Evolutionary conservation across 345 rosid species (phyloP).

Genomic region (Eucalyptus marginata): DNA sequence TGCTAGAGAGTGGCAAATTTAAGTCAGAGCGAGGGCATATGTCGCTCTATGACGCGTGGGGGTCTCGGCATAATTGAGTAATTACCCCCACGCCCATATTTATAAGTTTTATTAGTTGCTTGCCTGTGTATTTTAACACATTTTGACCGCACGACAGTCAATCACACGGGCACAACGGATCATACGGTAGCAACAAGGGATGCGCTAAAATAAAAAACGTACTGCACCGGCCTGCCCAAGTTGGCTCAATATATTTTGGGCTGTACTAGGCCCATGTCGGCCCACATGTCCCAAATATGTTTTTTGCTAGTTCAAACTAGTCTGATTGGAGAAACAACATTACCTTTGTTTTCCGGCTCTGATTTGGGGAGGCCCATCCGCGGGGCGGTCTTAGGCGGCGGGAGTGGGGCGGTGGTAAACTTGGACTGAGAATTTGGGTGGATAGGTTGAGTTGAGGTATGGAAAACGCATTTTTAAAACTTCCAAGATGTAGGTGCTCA

Average conservation of each 20-base stretch:
- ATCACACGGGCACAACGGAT: background rate
- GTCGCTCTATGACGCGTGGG: background rate
- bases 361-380: background rate
- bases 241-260: background rate
- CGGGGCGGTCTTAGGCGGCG: background rate
- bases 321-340: background rate
- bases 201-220: background rate
- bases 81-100: background rate
- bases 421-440: background rate
- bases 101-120: background rate
- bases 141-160: background rate
- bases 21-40: background rate
- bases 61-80: background rate
- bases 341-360: background rate
- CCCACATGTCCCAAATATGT: background rate
- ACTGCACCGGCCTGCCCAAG: background rate
- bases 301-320: background rate
- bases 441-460: background rate
- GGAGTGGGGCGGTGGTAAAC: background rate
- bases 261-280: background rate
- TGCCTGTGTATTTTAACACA: background rate
- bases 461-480: background rate
- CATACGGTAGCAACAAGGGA: background rate
- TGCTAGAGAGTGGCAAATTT: background rate
- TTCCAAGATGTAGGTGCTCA: background rate